phyloP scores from a whole-genome alignment of 2,329 filamentous ascomycete genomes.

The Xylaria sp. region DNA sequence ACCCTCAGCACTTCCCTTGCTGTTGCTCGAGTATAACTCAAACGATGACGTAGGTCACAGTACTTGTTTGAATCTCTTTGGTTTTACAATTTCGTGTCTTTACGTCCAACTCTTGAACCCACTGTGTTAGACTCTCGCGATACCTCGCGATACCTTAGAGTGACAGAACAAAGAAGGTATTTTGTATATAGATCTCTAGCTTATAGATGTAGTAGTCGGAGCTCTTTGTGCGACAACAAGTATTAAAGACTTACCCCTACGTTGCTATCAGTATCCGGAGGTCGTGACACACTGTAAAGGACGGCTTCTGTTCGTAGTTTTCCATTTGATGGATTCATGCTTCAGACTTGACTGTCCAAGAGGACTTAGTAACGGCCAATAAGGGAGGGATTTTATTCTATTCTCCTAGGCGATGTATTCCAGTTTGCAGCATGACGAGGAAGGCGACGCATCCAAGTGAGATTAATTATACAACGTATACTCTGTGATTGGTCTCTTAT shows the following conservation, averaged over 20 bases:
- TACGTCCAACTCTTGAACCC: not conserved
- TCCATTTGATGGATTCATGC: not conserved
- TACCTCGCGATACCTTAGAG: too few relatives aligned
- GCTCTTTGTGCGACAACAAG: too few relatives aligned
- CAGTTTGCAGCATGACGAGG: not conserved
- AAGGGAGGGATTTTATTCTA: not conserved
- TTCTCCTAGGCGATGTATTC: not conserved
- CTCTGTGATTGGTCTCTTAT: not conserved
- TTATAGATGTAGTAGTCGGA: too few relatives aligned
- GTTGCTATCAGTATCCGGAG: too few relatives aligned
- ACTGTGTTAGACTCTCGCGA: not conserved
- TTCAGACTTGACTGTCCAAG: not conserved
- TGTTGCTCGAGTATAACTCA: not conserved
- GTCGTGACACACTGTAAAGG: too few relatives aligned
- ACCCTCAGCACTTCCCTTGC: not conserved
- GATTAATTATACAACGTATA: not conserved
- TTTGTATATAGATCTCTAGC: too few relatives aligned
- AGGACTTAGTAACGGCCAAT: not conserved
- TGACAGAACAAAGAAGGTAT: too few relatives aligned
- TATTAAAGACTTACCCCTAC: too few relatives aligned
- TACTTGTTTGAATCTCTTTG: not conserved
- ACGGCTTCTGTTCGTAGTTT: not conserved
- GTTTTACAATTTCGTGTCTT: not conserved
- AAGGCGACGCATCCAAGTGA: not conserved
- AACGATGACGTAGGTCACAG: not conserved